Conservation (phyloP, 129 eudicot species). For the Cynara cardunculus region DNA sequence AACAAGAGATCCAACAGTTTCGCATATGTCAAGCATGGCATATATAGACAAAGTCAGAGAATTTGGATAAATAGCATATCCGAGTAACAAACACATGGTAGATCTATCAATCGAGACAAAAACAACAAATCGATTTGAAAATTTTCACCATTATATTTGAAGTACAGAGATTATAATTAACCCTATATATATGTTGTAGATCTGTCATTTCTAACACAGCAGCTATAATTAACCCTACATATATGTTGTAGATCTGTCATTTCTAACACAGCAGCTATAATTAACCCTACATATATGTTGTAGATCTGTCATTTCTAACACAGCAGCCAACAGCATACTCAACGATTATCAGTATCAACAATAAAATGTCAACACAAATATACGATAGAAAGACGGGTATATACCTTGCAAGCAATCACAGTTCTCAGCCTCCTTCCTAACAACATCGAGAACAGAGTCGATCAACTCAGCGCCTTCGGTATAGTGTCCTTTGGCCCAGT, state of each 20-base stretch:
- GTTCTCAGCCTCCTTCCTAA: conserved; percentile 52
- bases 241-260: neutral
- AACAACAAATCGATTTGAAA: neutral
- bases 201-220: conserved; percentile 5
- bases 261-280: neutral
- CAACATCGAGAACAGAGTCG: conserved; percentile 59
- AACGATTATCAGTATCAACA: neutral
- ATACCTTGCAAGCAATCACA: conserved; percentile 61
- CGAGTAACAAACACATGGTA: neutral
- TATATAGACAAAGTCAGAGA: neutral
- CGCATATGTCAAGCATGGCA: neutral
- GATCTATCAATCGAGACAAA: neutral
- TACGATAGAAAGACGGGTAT: neutral
- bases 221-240: neutral
- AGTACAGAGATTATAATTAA: neutral
- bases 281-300: neutral
- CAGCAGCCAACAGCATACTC: neutral
- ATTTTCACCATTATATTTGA: neutral
- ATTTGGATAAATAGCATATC: neutral
- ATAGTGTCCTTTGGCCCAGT: conserved; percentile 62
- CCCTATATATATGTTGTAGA: neutral
- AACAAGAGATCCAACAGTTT: neutral
- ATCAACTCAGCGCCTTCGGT: conserved; percentile 64
- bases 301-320: conserved; percentile 10
- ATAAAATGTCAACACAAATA: neutral